A percentile compares a stretch with the other conserved stretches of the same genome.
phyloP scores from a whole-genome alignment of 768 basidiomycete genomes.

The Boletus pseudo-olivaceus region DNA sequence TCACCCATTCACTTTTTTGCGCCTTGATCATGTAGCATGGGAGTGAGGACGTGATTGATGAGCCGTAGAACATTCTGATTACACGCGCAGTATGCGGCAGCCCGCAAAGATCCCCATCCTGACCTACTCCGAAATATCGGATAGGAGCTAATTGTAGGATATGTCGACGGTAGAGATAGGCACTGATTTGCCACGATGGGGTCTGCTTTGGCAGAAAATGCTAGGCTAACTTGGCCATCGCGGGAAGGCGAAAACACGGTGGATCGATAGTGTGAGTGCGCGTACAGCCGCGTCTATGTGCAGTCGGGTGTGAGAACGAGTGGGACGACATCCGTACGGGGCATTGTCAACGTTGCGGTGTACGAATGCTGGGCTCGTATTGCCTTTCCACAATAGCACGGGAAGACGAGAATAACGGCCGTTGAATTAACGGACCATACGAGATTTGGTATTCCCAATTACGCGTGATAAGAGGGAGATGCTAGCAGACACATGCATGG shows the following conservation, averaged over 20 bases:
- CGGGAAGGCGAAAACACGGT: constrained; percentile 12
- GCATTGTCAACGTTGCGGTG: background rate
- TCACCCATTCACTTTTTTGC: constrained; percentile 10
- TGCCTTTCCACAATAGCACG: constrained; percentile 6
- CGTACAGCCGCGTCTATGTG: background rate
- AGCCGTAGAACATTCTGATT: constrained; percentile 13
- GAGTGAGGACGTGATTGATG: constrained; percentile 19
- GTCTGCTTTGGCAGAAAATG: constrained; percentile 8
- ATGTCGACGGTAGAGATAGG: constrained; percentile 21
- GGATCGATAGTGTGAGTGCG: constrained; percentile 14
- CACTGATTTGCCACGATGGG: constrained; percentile 14
- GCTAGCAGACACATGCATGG: constrained; percentile 12
- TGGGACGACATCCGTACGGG: constrained; percentile 3
- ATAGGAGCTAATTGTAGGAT: constrained; percentile 21
- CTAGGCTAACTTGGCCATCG: constrained; percentile 13
- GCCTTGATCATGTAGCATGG: constrained; percentile 21
- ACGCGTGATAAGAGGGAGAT: constrained; percentile 16
- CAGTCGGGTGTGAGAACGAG: constrained; percentile 15
- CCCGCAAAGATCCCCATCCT: constrained; percentile 6
- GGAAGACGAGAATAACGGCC: constrained; percentile 1
- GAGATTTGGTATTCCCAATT: constrained; percentile 15
- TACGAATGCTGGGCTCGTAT: constrained; percentile 4
- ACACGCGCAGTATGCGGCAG: constrained; percentile 16
- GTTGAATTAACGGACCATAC: constrained; percentile 15
- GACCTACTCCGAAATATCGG: constrained; percentile 1